Evolutionary conservation across 2,329 filamentous ascomycete genomes (phyloP).

Genomic region (Calonectria hawksworthii): DNA sequence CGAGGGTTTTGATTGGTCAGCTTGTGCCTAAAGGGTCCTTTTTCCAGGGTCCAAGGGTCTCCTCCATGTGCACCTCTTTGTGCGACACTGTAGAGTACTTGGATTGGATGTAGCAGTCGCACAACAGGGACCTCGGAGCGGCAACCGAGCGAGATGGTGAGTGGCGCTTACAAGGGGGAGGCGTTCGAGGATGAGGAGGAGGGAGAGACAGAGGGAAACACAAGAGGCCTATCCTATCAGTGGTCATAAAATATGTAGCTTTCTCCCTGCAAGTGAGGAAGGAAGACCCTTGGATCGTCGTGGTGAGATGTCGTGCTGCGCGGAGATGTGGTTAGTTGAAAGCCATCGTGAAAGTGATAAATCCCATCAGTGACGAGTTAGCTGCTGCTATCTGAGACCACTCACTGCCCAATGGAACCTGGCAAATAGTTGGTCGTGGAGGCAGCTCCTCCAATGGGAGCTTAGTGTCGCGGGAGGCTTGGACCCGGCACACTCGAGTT

Average conservation of each 20-base stretch:
- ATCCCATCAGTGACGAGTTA: slow-evolving; percentile 36
- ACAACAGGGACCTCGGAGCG: slow-evolving; percentile 33
- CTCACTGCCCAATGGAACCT: slow-evolving; percentile 22
- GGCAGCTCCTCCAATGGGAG: slow-evolving; percentile 34
- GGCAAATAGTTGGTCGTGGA: slow-evolving; percentile 28
- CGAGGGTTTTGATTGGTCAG: slow-evolving; percentile 33
- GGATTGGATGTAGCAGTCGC: slow-evolving; percentile 34
- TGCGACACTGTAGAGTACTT: slow-evolving; percentile 34
- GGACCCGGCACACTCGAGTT: slow-evolving; percentile 34
- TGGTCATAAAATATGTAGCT: background rate
- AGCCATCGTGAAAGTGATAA: slow-evolving; percentile 37
- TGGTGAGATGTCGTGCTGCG: slow-evolving; percentile 1
- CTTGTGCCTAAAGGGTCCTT: slow-evolving; percentile 25
- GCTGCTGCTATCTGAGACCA: slow-evolving; percentile 8
- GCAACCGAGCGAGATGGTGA: slow-evolving; percentile 26
- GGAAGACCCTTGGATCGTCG: background rate
- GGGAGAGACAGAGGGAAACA: background rate
- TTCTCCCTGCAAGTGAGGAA: background rate
- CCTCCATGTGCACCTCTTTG: slow-evolving; percentile 27
- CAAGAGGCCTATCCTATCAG: background rate
- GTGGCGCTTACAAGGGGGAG: slow-evolving; percentile 11
- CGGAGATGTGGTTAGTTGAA: slow-evolving; percentile 28
- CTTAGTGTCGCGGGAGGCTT: slow-evolving; percentile 47
- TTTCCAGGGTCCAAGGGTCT: slow-evolving; percentile 42
- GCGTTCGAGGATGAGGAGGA: background rate